phyloP scores from a whole-genome alignment of 805 yeast species.

The Candida caryicola region DNA sequence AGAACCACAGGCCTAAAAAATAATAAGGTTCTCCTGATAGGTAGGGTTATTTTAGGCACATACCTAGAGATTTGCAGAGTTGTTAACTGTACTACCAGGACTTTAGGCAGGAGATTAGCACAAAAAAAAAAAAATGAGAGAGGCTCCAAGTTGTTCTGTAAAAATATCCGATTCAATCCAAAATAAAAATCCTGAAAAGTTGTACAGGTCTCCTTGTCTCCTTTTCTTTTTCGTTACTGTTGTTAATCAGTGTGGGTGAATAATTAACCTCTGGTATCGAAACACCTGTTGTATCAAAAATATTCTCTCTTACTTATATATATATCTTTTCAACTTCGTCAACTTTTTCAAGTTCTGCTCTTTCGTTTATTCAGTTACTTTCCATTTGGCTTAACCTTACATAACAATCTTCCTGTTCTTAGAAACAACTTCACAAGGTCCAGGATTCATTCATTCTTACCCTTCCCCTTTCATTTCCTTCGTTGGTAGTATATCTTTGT shows the following conservation, averaged over 20 bases:
- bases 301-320: slow-evolving; percentile 2
- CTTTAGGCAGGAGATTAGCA: too few species aligned
- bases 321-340: slow-evolving; percentile 5
- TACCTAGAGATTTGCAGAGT: too few species aligned
- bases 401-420: background rate
- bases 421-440: background rate
- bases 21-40: background rate
- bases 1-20: background rate
- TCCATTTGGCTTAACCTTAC: background rate
- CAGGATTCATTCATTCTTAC: background rate
- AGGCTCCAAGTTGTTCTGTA: too few species aligned
- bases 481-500: background rate
- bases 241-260: background rate
- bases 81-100: too few species aligned
- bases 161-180: background rate
- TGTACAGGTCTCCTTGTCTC: background rate
- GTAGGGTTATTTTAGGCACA: too few species aligned
- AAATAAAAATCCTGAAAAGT: background rate
- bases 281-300: slow-evolving; percentile 1
- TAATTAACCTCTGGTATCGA: background rate
- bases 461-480: background rate
- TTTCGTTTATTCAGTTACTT: background rate
- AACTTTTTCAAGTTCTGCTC: background rate
- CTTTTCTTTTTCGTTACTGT: background rate
- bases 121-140: too few species aligned